Percentiles rank a stretch among this genome's conserved stretches.
phyloP scores from a whole-genome alignment of 192 early-diverging fungal species.

The Backusella australiensis region DNA sequence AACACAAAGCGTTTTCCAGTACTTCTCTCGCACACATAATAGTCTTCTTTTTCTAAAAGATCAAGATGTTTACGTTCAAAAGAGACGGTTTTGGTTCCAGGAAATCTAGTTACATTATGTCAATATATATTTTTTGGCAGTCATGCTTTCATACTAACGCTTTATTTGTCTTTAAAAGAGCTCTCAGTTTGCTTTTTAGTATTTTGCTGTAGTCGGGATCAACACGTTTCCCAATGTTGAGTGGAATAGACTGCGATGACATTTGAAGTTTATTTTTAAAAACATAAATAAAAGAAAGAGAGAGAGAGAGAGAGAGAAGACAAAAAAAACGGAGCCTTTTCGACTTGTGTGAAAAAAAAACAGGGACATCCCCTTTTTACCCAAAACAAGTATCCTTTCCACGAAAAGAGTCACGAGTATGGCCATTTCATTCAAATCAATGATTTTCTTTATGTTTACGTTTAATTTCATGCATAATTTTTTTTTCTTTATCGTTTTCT shows the following conservation, averaged over 20 bases:
- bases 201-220: conserved; percentile 36
- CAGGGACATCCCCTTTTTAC: background rate
- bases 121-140: background rate
- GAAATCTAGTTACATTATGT: conserved; percentile 41
- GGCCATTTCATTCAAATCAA: background rate
- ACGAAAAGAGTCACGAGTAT: background rate
- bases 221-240: conserved; percentile 28
- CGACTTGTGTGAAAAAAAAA: background rate
- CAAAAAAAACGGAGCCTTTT: background rate
- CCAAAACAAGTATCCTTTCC: background rate
- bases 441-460: background rate
- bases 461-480: background rate
- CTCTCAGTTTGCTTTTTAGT: conserved; percentile 20
- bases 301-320: background rate
- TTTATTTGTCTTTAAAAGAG: conserved; percentile 19
- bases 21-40: conserved; percentile 59
- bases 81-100: conserved; percentile 55
- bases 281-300: background rate
- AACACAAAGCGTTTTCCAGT: conserved; percentile 47
- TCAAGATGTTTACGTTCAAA: conserved; percentile 50
- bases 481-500: background rate
- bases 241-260: background rate
- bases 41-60: conserved; percentile 50
- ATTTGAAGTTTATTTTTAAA: background rate
- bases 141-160: background rate